Base-by-base conservation (phyloP, 306 rosid species). In the Acacia melanoxylon region DNA sequence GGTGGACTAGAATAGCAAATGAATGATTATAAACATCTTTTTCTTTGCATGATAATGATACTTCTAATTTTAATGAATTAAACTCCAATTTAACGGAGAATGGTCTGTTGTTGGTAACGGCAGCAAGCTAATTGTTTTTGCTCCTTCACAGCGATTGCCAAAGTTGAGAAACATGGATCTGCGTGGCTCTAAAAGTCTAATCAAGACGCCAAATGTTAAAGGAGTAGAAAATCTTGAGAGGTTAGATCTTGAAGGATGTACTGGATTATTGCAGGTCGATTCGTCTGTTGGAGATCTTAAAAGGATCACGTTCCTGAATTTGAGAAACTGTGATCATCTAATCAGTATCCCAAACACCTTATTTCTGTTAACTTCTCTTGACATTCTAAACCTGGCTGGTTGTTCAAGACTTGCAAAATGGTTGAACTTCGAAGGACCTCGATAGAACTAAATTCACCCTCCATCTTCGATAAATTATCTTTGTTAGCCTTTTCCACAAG, bases 191-290 rank as follows among this genome's bases (percentile, higher is more conserved):
- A 37, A 40, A 52, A 66, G 44, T 59, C 59, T 75, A 1, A 14
- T 66, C 15, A 67, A 65, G 69, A 49, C 44, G 40, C 82, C 87
- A 24, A 16, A 62, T 63, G 76, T 80, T 27, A 15, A 29, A 8
- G 63, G 41, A 13, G 2, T 44, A 0, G 62, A 51, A 70, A 76
- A 76, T 58, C 78, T 82, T 68, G 52, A 81, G 75, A 0, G 0
- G 5, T 68, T 85, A 8, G 5, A 49, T 71, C 85, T 85, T 76
- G 58, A 63, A 76, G 82, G 76, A 63, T 85, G 87, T 20, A 20
- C 24, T 20, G 59, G 61, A 41, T 77, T 85, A 1, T 45, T 6
- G 44, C 27, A 68, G 15, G 19, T 84, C 6, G 49, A 74, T 74
- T 41, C 59, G 17, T 83, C 86, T 24, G 69, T 83, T 37, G 72